Percentiles rank a stretch among this genome's conserved stretches.
These are phyloP conservation scores for Endotrypanum monterogeii DNA, from an alignment of 208 protist species.

Conservation along the genomic window DNA sequence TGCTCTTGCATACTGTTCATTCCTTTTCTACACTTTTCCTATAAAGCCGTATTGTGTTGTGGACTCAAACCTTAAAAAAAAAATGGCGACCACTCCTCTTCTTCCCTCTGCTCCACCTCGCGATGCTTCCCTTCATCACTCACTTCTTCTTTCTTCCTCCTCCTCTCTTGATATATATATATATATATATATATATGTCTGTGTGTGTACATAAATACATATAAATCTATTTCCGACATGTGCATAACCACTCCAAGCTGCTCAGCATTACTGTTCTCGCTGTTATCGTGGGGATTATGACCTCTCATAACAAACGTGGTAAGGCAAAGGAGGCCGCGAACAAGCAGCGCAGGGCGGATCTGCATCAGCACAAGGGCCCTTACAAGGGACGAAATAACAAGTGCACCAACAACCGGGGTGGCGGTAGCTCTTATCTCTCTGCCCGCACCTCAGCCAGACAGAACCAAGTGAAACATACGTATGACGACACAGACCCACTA, in stretches of 20 bases:
- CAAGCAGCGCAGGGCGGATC: slow-evolving; percentile 32
- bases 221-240: no score
- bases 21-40: no score
- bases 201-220: no score
- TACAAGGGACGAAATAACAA: not conserved
- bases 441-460: slow-evolving; percentile 21
- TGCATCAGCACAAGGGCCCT: slow-evolving; percentile 16
- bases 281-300: slow-evolving; percentile 10
- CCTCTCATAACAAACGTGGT: slow-evolving; percentile 75
- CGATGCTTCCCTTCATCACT: not conserved
- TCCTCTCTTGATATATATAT: no score
- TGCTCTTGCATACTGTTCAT: not conserved
- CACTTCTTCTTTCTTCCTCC: not conserved
- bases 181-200: no score
- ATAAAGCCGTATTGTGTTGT: no score
- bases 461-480: slow-evolving; percentile 40
- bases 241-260: not conserved
- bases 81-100: no score
- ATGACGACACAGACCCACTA: slow-evolving; percentile 62
- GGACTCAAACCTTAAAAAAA: no score
- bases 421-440: slow-evolving; percentile 40
- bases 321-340: slow-evolving; percentile 65
- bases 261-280: not conserved
- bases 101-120: no score
- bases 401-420: not conserved